Conservation (phyloP, 768 basidiomycete species). For the Porphyrellus cyaneotinctus region DNA sequence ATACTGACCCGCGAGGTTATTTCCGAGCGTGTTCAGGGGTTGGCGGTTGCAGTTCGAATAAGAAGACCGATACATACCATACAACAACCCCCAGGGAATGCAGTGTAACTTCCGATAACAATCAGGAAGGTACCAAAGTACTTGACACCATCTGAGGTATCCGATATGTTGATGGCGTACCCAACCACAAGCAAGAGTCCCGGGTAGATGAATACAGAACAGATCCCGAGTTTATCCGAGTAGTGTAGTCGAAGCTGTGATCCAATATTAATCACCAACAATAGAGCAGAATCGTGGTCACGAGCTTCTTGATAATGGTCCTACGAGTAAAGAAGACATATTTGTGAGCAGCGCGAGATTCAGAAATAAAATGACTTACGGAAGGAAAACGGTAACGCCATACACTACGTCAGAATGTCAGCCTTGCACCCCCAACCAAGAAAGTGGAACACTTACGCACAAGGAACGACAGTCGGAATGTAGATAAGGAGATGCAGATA, state of each 20-base stretch:
- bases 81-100: slow-evolving; percentile 57
- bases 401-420: slow-evolving; percentile 42
- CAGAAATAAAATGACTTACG: slow-evolving; percentile 41
- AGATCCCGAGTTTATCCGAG: slow-evolving; percentile 53
- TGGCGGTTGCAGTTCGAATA: background rate
- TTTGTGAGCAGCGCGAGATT: background rate
- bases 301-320: slow-evolving; percentile 53
- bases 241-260: slow-evolving; percentile 56
- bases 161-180: slow-evolving; percentile 60
- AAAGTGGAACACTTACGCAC: slow-evolving; percentile 37
- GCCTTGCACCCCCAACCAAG: background rate
- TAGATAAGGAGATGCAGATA: slow-evolving; percentile 10
- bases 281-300: background rate
- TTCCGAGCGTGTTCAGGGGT: slow-evolving; percentile 42
- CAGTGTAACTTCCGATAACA: slow-evolving; percentile 55
- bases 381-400: slow-evolving; percentile 67
- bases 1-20: slow-evolving; percentile 58
- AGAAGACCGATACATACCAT: slow-evolving; percentile 42
- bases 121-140: slow-evolving; percentile 72
- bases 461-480: slow-evolving; percentile 53
- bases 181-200: slow-evolving; percentile 55
- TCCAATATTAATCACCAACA: background rate
- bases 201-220: slow-evolving; percentile 55
- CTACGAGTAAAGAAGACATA: slow-evolving; percentile 27
- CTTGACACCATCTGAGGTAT: slow-evolving; percentile 49